Base-by-base conservation (phyloP, 2,329 filamentous ascomycete genomes). In the Botrytis galanthina region DNA sequence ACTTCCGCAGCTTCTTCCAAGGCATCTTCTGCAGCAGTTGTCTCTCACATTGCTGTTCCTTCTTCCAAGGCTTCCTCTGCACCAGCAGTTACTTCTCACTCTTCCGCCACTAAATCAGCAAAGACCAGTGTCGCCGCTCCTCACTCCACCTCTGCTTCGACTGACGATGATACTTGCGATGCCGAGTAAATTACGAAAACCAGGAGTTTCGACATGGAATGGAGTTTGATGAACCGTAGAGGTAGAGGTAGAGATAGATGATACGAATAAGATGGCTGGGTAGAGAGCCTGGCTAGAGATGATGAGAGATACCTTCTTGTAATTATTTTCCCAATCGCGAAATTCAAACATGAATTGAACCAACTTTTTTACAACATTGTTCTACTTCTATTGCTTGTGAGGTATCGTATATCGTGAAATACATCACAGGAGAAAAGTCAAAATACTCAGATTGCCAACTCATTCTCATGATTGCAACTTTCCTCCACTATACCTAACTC, bases 271-370 rank as follows among this genome's bases (percentile, higher is more conserved):
- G n/a, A 67, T 51, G n/a, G 51, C 51, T 32, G 44, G 14, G 44
- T 51, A 37, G 8, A 51, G 35, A 16, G 14, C 44, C 22, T 44
- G 26, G 26, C 12, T 12, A 51, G 20, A 51, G 46, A 44, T 39
- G 54, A 61, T 35, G 6, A 62, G 46, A 63, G 35, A 48, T 63
- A 29, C 12, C 18, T 63, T 70, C 57, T 71, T 71, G 69, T 63
- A 71, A 29, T 37, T 63, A 48, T 48, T 14, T 67, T 39, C 18
- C 22, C 32, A 67, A 67, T n/a, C 54, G 29, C 22, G 9, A 62
- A 35, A 57, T 57, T 57, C 26, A 39, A 29, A 26, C 39, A 29
- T 57, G 14, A n/a, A 20, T 67, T 67, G 22, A 35, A 37, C 9
- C 6, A 39, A 37, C 12, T 39, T 20, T 37, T 61, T 37, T 22